Percentiles rank a stretch among this genome's conserved stretches.
phyloP scores from a whole-genome alignment of 2,329 filamentous ascomycete species.

The Rachicladosporium sp. region DNA sequence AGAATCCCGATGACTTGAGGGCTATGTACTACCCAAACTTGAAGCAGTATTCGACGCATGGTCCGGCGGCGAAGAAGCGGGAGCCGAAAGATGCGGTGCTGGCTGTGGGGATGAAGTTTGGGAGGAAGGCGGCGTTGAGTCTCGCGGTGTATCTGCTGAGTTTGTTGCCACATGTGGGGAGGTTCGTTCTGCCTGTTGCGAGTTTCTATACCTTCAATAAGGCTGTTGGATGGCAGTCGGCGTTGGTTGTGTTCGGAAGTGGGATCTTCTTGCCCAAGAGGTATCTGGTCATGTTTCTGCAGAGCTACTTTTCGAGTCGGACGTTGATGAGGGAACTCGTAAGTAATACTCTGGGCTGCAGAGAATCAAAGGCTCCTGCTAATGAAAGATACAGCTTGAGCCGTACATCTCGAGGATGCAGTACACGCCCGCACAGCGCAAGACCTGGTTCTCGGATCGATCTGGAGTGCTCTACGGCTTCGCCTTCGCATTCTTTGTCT shows the following conservation, averaged over 20 bases:
- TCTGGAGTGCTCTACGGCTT: slow-evolving; percentile 91
- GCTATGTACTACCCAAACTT: slow-evolving; percentile 79
- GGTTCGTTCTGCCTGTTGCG: slow-evolving; percentile 74
- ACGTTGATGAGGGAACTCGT: slow-evolving; percentile 82
- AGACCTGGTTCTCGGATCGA: slow-evolving; percentile 77
- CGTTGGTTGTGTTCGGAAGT: slow-evolving; percentile 66
- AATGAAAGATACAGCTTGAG: slow-evolving; percentile 46
- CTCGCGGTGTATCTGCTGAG: slow-evolving; percentile 65
- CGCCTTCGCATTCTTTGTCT: slow-evolving; percentile 75
- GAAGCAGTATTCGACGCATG: slow-evolving; percentile 43
- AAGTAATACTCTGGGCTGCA: slow-evolving; percentile 18
- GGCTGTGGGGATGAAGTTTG: slow-evolving; percentile 57
- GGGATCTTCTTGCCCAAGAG: slow-evolving; percentile 67
- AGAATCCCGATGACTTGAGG: slow-evolving; percentile 57
- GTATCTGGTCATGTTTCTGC: slow-evolving; percentile 74
- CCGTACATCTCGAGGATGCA: slow-evolving; percentile 82
- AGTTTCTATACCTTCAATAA: slow-evolving; percentile 91
- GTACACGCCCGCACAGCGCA: slow-evolving; percentile 71
- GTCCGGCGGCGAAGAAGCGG: slow-evolving; percentile 20
- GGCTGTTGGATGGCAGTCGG: slow-evolving; percentile 70
- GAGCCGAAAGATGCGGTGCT: slow-evolving; percentile 46
- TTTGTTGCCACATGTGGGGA: slow-evolving; percentile 66
- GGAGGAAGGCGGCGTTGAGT: slow-evolving; percentile 61
- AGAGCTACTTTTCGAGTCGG: slow-evolving; percentile 84
- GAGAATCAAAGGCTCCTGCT: slow-evolving; percentile 5